phyloP scores from a whole-genome alignment of 352 stramenopile genomes.

The Phytophthora fragariaefolia region DNA sequence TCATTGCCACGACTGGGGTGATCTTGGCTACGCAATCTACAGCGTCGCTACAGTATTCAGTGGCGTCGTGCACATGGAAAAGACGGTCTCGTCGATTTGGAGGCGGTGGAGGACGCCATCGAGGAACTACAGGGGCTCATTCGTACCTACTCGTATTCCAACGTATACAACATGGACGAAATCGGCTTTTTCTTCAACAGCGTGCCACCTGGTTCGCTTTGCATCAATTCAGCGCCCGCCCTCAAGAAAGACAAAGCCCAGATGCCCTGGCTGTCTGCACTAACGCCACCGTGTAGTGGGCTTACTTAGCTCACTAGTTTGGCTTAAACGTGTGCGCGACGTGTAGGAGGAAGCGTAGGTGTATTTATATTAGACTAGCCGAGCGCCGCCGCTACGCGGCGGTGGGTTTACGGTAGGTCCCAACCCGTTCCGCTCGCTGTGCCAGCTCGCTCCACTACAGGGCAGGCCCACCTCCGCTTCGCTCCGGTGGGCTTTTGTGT shows the following conservation, averaged over 20 bases:
- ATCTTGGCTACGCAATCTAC: not conserved
- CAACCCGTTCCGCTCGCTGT: too few relatives aligned
- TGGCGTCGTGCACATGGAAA: not conserved
- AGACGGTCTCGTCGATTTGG: not conserved
- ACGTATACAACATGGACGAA: slow-evolving; percentile 4
- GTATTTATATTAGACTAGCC: too few relatives aligned
- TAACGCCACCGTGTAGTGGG: too few relatives aligned
- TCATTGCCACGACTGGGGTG: not conserved
- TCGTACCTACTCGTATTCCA: not conserved
- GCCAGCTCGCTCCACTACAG: too few relatives aligned
- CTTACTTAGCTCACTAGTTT: too few relatives aligned
- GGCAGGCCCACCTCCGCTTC: too few relatives aligned
- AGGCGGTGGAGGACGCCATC: not conserved
- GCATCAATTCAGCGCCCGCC: not conserved
- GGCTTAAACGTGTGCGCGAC: too few relatives aligned
- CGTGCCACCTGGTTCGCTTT: not conserved
- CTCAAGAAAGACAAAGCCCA: not conserved
- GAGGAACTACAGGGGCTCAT: not conserved
- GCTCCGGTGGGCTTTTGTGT: too few relatives aligned
- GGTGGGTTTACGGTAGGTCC: too few relatives aligned
- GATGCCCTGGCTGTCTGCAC: too few relatives aligned
- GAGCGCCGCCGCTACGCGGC: too few relatives aligned
- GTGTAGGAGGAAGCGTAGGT: too few relatives aligned
- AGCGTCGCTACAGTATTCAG: not conserved
- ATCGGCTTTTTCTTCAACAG: not conserved